Base-by-base conservation (phyloP, 345 rosid genomes). In the Balakata baccata region DNA sequence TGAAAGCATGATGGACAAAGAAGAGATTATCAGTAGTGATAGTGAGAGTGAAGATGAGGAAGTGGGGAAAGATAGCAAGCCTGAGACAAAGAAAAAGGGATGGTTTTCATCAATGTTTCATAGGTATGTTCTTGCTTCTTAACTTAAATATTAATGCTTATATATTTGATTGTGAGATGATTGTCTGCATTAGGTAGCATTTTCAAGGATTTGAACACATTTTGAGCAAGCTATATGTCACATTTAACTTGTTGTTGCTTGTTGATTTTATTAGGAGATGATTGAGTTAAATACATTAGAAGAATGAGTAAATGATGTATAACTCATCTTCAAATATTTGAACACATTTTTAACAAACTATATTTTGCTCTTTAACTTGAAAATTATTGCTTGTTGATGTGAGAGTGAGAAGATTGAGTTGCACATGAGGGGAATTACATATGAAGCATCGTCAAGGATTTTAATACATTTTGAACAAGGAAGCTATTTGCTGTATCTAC, bases 101-200 rank as follows among this genome's bases (percentile, higher is more conserved):
- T 95, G 98, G 99, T 93, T 95, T 82, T 89, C 98, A 75, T 89
- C 97, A 0, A 89, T 95, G 87, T 91, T 95, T 86, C 98, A 92
- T 86, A 95, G 97, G 98, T 94, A 82, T 63, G 46, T 67, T 71
- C 12, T 25, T 49, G 54, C 43, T 11, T 62, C 16, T 74, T 62
- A 22, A 41, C 34, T 2, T 64, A 22, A 41, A 34, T 7, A 6
- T 25, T 62, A 34, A 52, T 64, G 37, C 20, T 47, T 13, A 0
- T 73, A 39, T 38, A 69, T 53, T 64, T 38, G 50, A 22, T 64
- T 52, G 10, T 52, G 17, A 6, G 13, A 29, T 60, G n/a, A 29
- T 64, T 29, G 41, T 58, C 11, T 41, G 9, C 14, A 25, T 58
- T 70, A 14, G 52, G 6, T 29, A 51, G 51, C 39, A 12, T 13